Evolutionary conservation across 2,329 filamentous ascomycete species (phyloP).

Genomic region (Arthrobotrys entomopaga): DNA sequence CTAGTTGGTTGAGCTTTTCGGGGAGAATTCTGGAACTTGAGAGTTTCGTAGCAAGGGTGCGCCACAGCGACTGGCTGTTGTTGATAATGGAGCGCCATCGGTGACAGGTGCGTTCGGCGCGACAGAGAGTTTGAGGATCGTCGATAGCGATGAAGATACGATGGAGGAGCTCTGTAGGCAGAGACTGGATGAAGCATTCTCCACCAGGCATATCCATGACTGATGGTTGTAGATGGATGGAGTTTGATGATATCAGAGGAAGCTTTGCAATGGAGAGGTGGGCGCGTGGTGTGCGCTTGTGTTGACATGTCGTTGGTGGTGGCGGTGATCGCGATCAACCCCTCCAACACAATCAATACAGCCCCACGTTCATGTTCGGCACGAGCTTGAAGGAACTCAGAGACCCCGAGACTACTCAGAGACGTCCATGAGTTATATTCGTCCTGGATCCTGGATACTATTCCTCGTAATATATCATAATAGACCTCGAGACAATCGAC

Average conservation of each 20-base stretch:
- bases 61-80: slow-evolving; percentile 48
- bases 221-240: not conserved
- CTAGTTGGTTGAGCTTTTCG: slow-evolving; percentile 40
- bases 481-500: too few relatives aligned
- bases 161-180: slow-evolving; percentile 40
- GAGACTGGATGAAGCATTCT: slow-evolving; percentile 18
- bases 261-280: not conserved
- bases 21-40: slow-evolving; percentile 38
- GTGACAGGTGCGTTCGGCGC: slow-evolving; percentile 39
- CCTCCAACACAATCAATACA: too few relatives aligned
- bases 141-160: slow-evolving; percentile 44
- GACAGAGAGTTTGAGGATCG: slow-evolving; percentile 42
- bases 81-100: slow-evolving; percentile 46
- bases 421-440: too few relatives aligned
- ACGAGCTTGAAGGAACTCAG: too few relatives aligned
- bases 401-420: too few relatives aligned
- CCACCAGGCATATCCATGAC: not conserved
- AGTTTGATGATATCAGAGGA: not conserved
- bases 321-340: too few relatives aligned
- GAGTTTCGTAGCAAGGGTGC: slow-evolving; percentile 35
- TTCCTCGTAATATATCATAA: too few relatives aligned
- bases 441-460: too few relatives aligned
- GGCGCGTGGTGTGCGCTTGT: too few relatives aligned
- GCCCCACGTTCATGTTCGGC: too few relatives aligned
- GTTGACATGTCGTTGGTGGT: too few relatives aligned